phyloP scores from a whole-genome alignment of 208 protist genomes.

The Trypanosoma platydactyli region DNA sequence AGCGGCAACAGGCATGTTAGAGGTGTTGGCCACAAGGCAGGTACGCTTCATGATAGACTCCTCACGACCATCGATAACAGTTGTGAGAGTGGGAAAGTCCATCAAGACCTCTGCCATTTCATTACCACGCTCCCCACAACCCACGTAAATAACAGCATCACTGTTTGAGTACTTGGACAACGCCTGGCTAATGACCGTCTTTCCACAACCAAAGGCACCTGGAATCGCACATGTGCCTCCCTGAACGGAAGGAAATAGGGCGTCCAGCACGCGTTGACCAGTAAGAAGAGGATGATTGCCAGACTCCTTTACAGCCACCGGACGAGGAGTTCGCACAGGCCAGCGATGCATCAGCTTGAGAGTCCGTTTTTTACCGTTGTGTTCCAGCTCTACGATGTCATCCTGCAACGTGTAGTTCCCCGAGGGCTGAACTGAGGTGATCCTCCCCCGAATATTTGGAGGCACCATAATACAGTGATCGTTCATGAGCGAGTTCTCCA shows the following conservation, averaged over 20 bases:
- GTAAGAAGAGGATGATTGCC: conserved; percentile 98
- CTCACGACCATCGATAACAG: conserved; percentile 94
- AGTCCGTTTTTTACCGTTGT: conserved; percentile 85
- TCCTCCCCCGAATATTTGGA: conserved; percentile 90
- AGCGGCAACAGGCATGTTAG: conserved; percentile 99
- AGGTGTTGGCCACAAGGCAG: conserved; percentile 99
- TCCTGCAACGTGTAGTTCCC: conserved; percentile 96
- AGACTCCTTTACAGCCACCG: conserved; percentile 95
- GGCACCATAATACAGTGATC: conserved; percentile 98
- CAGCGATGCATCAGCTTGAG: conserved; percentile 97
- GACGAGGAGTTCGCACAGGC: conserved; percentile 96
- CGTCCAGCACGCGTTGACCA: conserved; percentile 99
- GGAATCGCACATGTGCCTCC: conserved; percentile 99
- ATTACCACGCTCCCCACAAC: conserved; percentile 99
- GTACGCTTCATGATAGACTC: conserved; percentile 99
- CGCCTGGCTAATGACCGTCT: conserved; percentile 99
- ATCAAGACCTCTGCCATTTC: conserved; percentile 99
- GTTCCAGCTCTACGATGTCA: conserved; percentile 91
- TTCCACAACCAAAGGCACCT: conserved; percentile 99
- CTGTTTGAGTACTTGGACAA: conserved; percentile 99
- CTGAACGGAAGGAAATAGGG: conserved; percentile 98
- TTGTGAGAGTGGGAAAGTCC: conserved; percentile 99
- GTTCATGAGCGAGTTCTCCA: conserved; percentile 97
- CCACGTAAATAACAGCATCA: conserved; percentile 99
- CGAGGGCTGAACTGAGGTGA: conserved; percentile 92